These are phyloP conservation scores for Theobroma cacao DNA, from an alignment of 345 rosid species.

Conservation along the genomic window DNA sequence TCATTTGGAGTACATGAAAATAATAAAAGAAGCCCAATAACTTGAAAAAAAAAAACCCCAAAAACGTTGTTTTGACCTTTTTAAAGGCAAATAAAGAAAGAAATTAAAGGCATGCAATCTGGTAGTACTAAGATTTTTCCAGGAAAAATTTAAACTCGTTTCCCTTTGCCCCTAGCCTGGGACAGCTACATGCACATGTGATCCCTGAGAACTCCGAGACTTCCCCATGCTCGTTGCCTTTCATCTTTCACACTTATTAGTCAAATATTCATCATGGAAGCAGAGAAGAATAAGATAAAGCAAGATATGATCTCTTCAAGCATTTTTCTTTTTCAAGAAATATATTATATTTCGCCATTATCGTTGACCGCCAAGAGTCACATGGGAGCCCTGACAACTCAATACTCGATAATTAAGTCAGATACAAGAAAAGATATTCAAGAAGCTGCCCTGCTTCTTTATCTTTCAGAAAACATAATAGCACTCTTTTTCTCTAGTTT, in stretches of 20 bases:
- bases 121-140: no score
- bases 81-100: no score
- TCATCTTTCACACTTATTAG: no score
- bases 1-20: no score
- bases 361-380: conserved; percentile 7
- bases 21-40: no score
- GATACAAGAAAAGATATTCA: not conserved
- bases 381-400: not conserved
- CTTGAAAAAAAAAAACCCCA: no score
- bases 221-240: not conserved
- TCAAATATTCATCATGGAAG: not conserved
- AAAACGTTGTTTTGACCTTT: no score
- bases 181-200: not conserved
- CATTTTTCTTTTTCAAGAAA: not conserved
- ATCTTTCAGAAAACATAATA: not conserved
- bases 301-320: not conserved
- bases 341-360: not conserved
- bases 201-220: not conserved
- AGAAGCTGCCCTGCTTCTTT: not conserved
- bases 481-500: not conserved
- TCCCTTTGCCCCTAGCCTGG: not conserved
- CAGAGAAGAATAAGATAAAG: not conserved
- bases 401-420: not conserved
- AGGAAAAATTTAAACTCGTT: no score
- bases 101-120: no score